Evolutionary conservation across 148 eudicot genomes (phyloP), one percentile per base, ranked within the genome.

Genomic region (Bassia scoparia): DNA sequence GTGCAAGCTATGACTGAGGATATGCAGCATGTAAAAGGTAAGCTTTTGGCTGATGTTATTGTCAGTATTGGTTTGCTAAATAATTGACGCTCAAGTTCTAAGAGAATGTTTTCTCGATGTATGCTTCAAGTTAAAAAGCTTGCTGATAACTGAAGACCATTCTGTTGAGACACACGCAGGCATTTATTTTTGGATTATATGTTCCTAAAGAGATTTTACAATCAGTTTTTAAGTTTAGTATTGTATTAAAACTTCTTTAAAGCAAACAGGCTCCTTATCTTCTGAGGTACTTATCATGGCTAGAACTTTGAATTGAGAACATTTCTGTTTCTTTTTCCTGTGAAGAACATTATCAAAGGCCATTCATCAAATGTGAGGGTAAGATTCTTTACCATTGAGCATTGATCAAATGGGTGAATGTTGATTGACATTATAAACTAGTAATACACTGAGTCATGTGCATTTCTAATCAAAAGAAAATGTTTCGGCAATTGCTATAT

Each of bases 11-110:
- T 82, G 99, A 95, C 83, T 95, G 86, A 92, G 88, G 99, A 95
- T 80, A 95, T 95, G 99, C 99, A 73, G 88, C 90, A 81, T 94
- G 94, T 69, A 95, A 69, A 95, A 92, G 99, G 99, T 89, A 75
- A 23, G 62, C 73, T 17, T 59, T 67, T 54, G n/a, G 11, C 48
- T 34, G 48, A 37, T 48, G 60, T n/a, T 66, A 24, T 65, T 67
- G 35, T 52, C 54, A 44, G n/a, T 23, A 33, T 23, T 33, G 15
- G n/a, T 11, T 50, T 31, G 3, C 33, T 30, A 68, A 23, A 20
- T 58, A 3, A 20, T 50, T 20, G 8, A 63, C 35, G 29, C 10
- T 62, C 27, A 41, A 35, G 33, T 60, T 26, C 52, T 52, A 13
- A 18, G 6, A 41, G 2, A 48, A 37, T n/a, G 13, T 37, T 13